These are phyloP conservation scores for Nakazawaea anatomiae DNA, from an alignment of 805 yeast genomes.

Conservation along the genomic window DNA sequence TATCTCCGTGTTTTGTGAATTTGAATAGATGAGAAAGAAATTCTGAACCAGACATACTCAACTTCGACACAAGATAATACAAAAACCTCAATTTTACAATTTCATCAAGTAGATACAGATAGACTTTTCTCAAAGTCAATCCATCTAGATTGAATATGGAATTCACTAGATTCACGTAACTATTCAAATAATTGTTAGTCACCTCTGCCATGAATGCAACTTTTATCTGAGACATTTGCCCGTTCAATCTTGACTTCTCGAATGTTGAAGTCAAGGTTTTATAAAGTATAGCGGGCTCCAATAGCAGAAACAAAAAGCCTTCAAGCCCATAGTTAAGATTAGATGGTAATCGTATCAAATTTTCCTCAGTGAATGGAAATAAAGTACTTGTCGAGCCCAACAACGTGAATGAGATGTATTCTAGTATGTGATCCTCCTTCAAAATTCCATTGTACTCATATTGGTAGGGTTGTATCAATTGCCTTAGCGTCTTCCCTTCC, in stretches of 20 bases:
- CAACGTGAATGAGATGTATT: constrained; percentile 45
- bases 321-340: constrained; percentile 50
- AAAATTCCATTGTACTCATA: constrained; percentile 25
- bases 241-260: constrained; percentile 19
- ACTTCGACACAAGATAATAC: constrained; percentile 28
- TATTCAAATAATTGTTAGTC: constrained; percentile 31
- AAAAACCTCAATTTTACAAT: constrained; percentile 55
- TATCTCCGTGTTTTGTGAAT: constrained; percentile 61
- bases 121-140: constrained; percentile 28
- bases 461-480: constrained; percentile 25
- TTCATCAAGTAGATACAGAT: constrained; percentile 40
- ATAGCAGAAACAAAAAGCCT: constrained; percentile 45
- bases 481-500: constrained; percentile 21
- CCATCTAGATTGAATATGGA: constrained; percentile 23
- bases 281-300: constrained; percentile 72
- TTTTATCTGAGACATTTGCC: constrained; percentile 43
- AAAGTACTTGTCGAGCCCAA: constrained; percentile 58
- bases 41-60: constrained; percentile 26
- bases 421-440: constrained; percentile 35
- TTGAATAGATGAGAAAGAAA: constrained; percentile 48
- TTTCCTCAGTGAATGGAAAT: constrained; percentile 36
- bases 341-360: constrained; percentile 37
- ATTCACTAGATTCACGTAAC: constrained; percentile 32
- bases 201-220: constrained; percentile 52
- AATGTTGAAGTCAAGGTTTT: constrained; percentile 32